These are phyloP conservation scores for Nannochloris sp. DNA, from an alignment of 139 green algal species.

Conservation along the genomic window DNA sequence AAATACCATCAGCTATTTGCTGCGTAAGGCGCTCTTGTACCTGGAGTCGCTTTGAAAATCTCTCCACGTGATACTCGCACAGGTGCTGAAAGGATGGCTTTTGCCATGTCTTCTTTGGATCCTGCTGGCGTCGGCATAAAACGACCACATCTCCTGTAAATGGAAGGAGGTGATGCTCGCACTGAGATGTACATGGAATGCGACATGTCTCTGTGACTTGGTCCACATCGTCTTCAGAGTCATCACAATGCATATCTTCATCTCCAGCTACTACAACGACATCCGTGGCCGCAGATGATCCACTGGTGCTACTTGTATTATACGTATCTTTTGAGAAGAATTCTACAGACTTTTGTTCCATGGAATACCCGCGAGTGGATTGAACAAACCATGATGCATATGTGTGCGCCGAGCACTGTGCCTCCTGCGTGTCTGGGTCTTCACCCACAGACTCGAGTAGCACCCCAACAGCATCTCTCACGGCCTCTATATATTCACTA, in stretches of 20 bases:
- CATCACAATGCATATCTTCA: neutral
- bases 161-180: conserved; percentile 96
- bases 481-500: no score
- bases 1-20: conserved; percentile 9
- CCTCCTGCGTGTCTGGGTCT: conserved; percentile 18
- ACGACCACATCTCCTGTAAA: conserved; percentile 77
- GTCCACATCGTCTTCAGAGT: neutral
- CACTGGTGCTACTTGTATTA: neutral
- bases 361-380: conserved; percentile 55
- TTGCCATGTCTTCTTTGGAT: no score
- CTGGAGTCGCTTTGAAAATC: conserved; percentile 62
- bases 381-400: conserved; percentile 51
- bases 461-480: conserved; percentile 14
- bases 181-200: conserved; percentile 58
- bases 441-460: conserved; percentile 36
- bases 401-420: conserved; percentile 26
- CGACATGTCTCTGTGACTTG: neutral
- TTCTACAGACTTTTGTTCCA: conserved; percentile 8
- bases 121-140: no score
- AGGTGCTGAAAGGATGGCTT: neutral
- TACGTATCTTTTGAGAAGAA: no score
- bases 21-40: conserved; percentile 91
- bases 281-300: neutral
- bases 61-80: conserved; percentile 35
- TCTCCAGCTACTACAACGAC: conserved; percentile 15